phyloP scores from a whole-genome alignment of 495 filamentous ascomycete genomes.

The Penicillium salamii region DNA sequence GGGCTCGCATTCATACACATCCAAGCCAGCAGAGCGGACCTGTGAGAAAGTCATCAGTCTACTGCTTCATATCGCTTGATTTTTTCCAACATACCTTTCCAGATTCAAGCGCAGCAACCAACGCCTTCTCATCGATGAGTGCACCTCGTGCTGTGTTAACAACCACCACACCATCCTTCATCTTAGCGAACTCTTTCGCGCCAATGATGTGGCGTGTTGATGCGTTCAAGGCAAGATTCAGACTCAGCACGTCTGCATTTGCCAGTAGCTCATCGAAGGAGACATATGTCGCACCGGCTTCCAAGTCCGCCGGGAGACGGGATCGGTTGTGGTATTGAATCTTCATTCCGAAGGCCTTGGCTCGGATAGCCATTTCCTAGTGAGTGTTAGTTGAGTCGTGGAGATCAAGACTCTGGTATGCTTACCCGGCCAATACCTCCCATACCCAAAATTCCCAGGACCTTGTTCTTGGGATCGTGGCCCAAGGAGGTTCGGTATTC shows the following conservation, averaged over 20 bases:
- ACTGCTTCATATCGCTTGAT: conserved; percentile 11
- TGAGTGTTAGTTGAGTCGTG: not conserved
- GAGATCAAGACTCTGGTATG: not conserved
- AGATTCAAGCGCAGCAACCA: conserved; percentile 65
- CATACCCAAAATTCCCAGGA: conserved; percentile 80
- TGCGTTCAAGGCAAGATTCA: conserved; percentile 70
- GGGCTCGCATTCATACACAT: conserved; percentile 81
- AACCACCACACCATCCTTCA: conserved; percentile 76
- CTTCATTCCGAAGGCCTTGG: conserved; percentile 67
- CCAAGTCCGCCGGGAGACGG: conserved; percentile 47
- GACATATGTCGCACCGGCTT: conserved; percentile 63
- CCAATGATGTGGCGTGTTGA: conserved; percentile 70
- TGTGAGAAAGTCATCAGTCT: conserved; percentile 12
- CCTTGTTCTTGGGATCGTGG: conserved; percentile 68
- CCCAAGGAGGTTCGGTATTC: conserved; percentile 42
- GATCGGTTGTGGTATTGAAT: conserved; percentile 71
- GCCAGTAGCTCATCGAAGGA: conserved; percentile 66
- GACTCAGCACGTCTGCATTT: conserved; percentile 68
- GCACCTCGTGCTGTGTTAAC: conserved; percentile 83
- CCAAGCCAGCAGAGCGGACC: conserved; percentile 60
- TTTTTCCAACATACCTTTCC: conserved; percentile 54
- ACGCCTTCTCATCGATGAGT: conserved; percentile 72
- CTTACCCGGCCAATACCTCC: conserved; percentile 70
- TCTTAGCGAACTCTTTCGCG: conserved; percentile 59
- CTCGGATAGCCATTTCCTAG: conserved; percentile 66